A percentile compares a stretch with the other conserved stretches of the same genome.
Conservation (phyloP, 257 asterid species). For the Rubia yunnanensis region DNA sequence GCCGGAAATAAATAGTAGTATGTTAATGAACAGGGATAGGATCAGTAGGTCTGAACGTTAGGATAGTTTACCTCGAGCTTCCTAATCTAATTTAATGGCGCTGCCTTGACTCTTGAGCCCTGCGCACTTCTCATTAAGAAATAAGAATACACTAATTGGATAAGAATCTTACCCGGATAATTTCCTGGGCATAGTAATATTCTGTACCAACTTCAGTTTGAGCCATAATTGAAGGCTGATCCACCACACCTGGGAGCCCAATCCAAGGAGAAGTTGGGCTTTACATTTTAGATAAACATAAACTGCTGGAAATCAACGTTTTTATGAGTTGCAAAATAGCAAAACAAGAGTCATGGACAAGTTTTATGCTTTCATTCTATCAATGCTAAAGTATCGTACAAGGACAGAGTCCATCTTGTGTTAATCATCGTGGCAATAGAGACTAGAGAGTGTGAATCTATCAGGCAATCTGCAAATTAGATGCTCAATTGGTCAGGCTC, state of each 20-base stretch:
- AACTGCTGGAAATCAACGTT: not conserved
- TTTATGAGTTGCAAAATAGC: not conserved
- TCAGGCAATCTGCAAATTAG: not conserved
- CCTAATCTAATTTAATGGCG: slow-evolving; percentile 10
- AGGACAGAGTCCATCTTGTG: not conserved
- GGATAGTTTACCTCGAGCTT: slow-evolving; percentile 9
- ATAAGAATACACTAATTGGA: not conserved
- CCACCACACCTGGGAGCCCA: not conserved
- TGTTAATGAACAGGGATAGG: slow-evolving; percentile 3
- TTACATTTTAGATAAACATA: not conserved
- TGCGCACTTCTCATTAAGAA: slow-evolving; percentile 4
- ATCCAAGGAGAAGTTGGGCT: not conserved
- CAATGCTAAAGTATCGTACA: not conserved
- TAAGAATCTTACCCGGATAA: not conserved
- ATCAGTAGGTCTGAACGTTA: slow-evolving; percentile 9
- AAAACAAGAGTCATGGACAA: not conserved
- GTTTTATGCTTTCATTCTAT: not conserved
- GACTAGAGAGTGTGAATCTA: not conserved
- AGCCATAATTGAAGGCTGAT: not conserved
- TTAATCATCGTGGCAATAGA: not conserved
- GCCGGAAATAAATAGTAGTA: slow-evolving; percentile 3
- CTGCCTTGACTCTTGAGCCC: slow-evolving; percentile 22
- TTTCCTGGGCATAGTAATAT: not conserved
- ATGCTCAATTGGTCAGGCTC: slow-evolving; percentile 14
- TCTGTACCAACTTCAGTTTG: too few species aligned